These are phyloP conservation scores for Rhodotorula sp. DNA, from an alignment of 1,284 basidiomycete genomes.

Conservation along the genomic window DNA sequence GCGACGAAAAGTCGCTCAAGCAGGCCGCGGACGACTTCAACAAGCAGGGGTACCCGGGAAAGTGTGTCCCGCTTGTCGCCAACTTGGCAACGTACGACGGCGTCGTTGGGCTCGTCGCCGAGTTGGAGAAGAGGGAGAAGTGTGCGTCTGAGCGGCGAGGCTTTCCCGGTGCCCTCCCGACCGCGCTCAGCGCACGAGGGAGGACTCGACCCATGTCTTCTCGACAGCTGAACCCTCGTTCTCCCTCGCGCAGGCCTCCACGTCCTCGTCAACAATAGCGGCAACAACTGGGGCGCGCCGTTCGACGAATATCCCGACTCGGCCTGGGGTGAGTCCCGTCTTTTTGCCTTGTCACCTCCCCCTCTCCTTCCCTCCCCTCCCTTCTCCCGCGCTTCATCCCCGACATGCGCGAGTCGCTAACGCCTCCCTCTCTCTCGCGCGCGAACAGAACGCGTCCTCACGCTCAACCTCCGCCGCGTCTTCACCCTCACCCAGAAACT, in stretches of 20 bases:
- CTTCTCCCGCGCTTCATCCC: too few relatives aligned
- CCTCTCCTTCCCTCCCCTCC: neutral
- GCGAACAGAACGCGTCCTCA: slow-evolving; percentile 60
- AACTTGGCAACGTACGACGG: slow-evolving; percentile 62
- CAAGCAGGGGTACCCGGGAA: slow-evolving; percentile 57
- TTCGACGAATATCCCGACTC: slow-evolving; percentile 57
- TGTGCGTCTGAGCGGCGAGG: slow-evolving; percentile 46
- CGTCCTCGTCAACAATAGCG: slow-evolving; percentile 63
- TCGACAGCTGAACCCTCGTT: neutral
- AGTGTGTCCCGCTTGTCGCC: slow-evolving; percentile 61
- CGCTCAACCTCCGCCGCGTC: slow-evolving; percentile 66
- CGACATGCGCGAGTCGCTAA: slow-evolving; percentile 1
- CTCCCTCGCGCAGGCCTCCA: slow-evolving; percentile 53
- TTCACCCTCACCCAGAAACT: slow-evolving; percentile 69
- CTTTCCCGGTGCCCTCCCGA: too few relatives aligned
- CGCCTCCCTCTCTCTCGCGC: too few relatives aligned
- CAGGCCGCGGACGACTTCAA: slow-evolving; percentile 61
- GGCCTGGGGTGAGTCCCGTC: slow-evolving; percentile 45
- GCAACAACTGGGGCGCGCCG: slow-evolving; percentile 26
- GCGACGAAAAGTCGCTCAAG: slow-evolving; percentile 60
- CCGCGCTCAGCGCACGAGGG: neutral
- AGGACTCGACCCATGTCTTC: too few relatives aligned
- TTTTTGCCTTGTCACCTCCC: too few relatives aligned
- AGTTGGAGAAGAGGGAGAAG: slow-evolving; percentile 58
- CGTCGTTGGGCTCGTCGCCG: slow-evolving; percentile 59